Conservation (phyloP, 2,329 filamentous ascomycete species). For the Chaetomium globosum region DNA sequence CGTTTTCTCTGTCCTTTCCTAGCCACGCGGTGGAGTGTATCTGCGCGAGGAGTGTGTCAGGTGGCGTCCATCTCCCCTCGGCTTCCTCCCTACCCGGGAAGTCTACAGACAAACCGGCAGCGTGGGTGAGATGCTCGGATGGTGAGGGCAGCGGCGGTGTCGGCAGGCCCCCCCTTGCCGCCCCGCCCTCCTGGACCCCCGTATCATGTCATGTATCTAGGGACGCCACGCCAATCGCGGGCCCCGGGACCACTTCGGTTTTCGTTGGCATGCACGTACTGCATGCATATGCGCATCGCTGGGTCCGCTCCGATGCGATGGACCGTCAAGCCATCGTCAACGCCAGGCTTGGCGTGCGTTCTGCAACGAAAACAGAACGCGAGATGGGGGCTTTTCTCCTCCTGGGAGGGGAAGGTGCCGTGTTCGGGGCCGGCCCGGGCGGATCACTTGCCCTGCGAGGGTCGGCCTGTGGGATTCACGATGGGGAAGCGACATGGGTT, state of each 20-base stretch:
- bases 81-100: background rate
- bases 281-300: constrained; percentile 19
- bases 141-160: background rate
- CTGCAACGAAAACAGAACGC: background rate
- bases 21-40: background rate
- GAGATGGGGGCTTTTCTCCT: background rate
- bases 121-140: background rate
- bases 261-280: background rate
- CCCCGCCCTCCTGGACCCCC: background rate
- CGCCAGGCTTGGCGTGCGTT: background rate
- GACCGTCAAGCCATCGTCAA: background rate
- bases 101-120: background rate
- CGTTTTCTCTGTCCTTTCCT: background rate
- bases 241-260: background rate
- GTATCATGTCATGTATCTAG: constrained; percentile 7
- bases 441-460: background rate
- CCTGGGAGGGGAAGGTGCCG: constrained; percentile 1
- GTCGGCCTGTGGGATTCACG: constrained; percentile 3
- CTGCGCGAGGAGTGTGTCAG: background rate
- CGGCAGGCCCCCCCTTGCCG: background rate
- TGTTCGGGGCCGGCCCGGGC: constrained; percentile 14
- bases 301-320: constrained; percentile 5
- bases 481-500: constrained; percentile 4
- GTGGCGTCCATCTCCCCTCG: background rate
- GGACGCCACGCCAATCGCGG: constrained; percentile 11